Conservation (phyloP, 164 flowering plant species). For the Magnolia sinica region DNA sequence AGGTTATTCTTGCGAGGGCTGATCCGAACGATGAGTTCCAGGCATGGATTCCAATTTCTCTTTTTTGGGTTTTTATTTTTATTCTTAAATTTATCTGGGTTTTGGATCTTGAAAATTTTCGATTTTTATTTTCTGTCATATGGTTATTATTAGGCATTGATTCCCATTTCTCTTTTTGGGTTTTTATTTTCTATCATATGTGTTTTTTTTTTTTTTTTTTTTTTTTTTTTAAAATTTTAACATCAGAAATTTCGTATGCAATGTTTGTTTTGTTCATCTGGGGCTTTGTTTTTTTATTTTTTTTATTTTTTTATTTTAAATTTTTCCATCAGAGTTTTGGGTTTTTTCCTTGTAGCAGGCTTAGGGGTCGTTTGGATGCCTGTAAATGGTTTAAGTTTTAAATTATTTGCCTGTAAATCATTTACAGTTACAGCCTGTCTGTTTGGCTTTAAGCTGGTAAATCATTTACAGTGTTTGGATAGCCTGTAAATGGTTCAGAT, state of each 20-base stretch:
- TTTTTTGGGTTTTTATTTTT: background rate
- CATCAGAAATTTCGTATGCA: background rate
- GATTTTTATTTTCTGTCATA: background rate
- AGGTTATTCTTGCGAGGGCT: slow-evolving; percentile 48
- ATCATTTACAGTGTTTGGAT: too few relatives aligned
- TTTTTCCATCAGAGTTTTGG: too few relatives aligned
- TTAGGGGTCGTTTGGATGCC: too few relatives aligned
- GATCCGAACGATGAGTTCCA: slow-evolving; percentile 46
- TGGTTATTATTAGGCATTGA: slow-evolving; percentile 33
- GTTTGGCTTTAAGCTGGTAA: too few relatives aligned
- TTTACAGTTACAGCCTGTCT: too few relatives aligned
- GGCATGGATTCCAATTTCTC: slow-evolving; percentile 20
- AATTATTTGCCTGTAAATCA: too few relatives aligned
- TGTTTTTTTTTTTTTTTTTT: background rate
- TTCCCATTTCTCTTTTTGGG: background rate
- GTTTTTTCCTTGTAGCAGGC: too few relatives aligned
- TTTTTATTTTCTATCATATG: background rate
- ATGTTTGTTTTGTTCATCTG: background rate
- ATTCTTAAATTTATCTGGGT: background rate
- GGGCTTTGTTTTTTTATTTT: too few relatives aligned
- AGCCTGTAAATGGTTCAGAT: too few relatives aligned
- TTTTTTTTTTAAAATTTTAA: background rate
- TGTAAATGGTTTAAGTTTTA: too few relatives aligned
- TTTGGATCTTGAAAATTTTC: background rate
- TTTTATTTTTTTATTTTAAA: too few relatives aligned